A percentile compares a stretch with the other conserved stretches of the same genome.
These are phyloP conservation scores for Cucurbita argyrosperma DNA, from an alignment of 306 rosid genomes.

Conservation along the genomic window DNA sequence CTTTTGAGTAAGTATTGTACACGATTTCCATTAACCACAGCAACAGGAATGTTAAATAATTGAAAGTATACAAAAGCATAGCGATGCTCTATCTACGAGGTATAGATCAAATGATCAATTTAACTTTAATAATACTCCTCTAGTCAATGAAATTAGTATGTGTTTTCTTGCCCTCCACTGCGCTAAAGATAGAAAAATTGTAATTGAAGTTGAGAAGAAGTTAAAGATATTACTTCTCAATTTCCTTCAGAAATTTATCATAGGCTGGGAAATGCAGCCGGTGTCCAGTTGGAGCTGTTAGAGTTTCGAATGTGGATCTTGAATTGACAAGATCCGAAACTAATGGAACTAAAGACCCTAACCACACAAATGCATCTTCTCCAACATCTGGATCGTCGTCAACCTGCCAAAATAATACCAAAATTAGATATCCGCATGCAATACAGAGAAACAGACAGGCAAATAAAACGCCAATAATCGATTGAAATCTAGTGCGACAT, in stretches of 20 bases:
- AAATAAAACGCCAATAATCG: background rate
- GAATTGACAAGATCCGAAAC: slow-evolving; percentile 64
- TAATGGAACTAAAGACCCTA: slow-evolving; percentile 57
- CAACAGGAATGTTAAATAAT: background rate
- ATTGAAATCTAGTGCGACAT: background rate
- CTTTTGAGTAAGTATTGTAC: background rate
- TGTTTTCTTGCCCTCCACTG: background rate
- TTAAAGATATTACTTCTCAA: slow-evolving; percentile 38
- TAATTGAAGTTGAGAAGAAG: background rate
- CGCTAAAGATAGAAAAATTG: background rate
- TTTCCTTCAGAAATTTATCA: slow-evolving; percentile 56
- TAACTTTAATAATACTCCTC: background rate
- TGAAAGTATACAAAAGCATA: background rate
- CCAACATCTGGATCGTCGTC: slow-evolving; percentile 47
- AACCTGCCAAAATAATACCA: slow-evolving; percentile 26
- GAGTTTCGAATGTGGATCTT: slow-evolving; percentile 67
- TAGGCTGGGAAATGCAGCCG: slow-evolving; percentile 78
- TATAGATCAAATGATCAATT: background rate
- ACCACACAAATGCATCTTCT: slow-evolving; percentile 90
- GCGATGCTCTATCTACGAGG: background rate
- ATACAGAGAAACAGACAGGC: background rate
- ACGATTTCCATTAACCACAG: background rate
- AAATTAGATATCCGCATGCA: background rate
- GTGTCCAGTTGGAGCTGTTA: slow-evolving; percentile 61
- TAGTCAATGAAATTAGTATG: background rate